phyloP scores from a whole-genome alignment of 1,284 basidiomycete species.

The Irpex sp. region DNA sequence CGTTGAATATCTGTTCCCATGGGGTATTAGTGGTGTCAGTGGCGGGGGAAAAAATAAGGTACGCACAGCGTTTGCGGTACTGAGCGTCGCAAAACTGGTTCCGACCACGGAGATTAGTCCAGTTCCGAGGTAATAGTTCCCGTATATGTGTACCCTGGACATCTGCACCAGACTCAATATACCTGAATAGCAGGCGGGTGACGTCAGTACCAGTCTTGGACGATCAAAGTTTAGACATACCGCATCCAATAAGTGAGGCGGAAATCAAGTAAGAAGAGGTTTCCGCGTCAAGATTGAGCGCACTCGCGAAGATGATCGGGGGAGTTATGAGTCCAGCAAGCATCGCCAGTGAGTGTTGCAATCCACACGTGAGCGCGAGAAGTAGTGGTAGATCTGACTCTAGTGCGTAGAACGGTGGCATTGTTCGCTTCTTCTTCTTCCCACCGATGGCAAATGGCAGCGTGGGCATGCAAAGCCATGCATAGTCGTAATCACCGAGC shows the following conservation, averaged over 20 bases:
- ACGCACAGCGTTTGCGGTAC: conserved; percentile 66
- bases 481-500: conserved; percentile 78
- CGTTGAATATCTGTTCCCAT: conserved; percentile 49
- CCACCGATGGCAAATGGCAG: conserved; percentile 46
- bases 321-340: conserved; percentile 61
- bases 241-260: conserved; percentile 74
- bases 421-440: conserved; percentile 28
- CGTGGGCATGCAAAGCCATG: conserved; percentile 65
- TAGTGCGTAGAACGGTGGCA: conserved; percentile 73
- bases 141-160: conserved; percentile 59
- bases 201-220: background rate
- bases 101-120: conserved; percentile 84
- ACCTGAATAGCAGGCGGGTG: conserved; percentile 34
- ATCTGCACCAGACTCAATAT: conserved; percentile 77
- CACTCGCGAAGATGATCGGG: conserved; percentile 77
- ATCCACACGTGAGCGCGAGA: conserved; percentile 64
- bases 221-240: conserved; percentile 31
- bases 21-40: background rate
- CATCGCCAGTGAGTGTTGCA: conserved; percentile 83
- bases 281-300: conserved; percentile 50
- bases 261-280: conserved; percentile 80
- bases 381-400: conserved; percentile 67
- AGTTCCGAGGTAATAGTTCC: conserved; percentile 68
- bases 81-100: conserved; percentile 80
- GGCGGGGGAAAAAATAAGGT: background rate